Percentiles rank a stretch among this genome's conserved stretches.
phyloP scores from a whole-genome alignment of 148 eudicot species.

The Cornus controversa region DNA sequence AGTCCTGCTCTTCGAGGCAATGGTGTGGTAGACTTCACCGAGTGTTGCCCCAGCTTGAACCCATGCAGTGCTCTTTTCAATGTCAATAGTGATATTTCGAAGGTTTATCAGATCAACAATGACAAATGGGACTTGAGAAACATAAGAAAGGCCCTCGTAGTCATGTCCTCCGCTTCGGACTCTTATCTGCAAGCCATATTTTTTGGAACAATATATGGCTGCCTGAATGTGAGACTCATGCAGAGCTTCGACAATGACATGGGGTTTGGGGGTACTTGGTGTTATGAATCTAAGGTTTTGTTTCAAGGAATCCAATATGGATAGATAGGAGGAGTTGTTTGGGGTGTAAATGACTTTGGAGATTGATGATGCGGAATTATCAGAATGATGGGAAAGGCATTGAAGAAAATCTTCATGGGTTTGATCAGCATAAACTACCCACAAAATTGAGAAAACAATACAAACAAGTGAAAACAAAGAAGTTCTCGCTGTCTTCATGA shows the following conservation, averaged over 20 bases:
- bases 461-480: too few species aligned
- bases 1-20: neutral
- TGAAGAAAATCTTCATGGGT: neutral
- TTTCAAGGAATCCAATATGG: neutral
- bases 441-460: too few species aligned
- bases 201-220: neutral
- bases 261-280: constrained; percentile 1
- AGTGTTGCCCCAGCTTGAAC: neutral
- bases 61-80: neutral
- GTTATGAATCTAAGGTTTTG: neutral
- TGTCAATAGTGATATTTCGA: neutral
- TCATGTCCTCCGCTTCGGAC: constrained; percentile 11
- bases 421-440: too few species aligned
- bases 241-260: neutral
- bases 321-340: neutral
- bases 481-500: too few species aligned
- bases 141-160: neutral
- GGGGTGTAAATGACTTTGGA: constrained; percentile 8
- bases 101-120: neutral
- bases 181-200: neutral
- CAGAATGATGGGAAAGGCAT: neutral
- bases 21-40: neutral
- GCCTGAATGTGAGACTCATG: neutral
- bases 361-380: neutral
- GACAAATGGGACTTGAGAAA: too few species aligned